Evolutionary conservation across 345 rosid genomes (phyloP).

Genomic region (Hypericum androsaemum): DNA sequence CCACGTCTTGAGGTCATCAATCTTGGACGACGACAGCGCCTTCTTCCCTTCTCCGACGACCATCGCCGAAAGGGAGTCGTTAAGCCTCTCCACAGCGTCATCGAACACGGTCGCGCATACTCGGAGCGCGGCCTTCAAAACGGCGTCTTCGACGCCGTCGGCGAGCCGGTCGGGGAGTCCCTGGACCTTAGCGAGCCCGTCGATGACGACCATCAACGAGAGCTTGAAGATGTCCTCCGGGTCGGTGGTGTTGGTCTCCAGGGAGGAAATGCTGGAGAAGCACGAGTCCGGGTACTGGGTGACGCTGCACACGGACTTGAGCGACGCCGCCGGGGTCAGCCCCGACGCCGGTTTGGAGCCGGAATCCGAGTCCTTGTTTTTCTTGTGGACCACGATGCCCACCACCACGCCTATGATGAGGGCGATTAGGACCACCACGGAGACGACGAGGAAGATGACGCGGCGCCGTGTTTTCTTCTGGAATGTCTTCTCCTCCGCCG

Average conservation of each 20-base stretch:
- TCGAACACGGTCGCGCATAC: conserved; percentile 55
- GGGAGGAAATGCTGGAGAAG: conserved; percentile 43
- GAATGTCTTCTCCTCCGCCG: conserved; percentile 19
- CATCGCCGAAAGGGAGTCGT: conserved; percentile 46
- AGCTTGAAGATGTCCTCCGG: conserved; percentile 50
- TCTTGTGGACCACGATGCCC: conserved; percentile 2
- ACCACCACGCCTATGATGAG: conserved; percentile 4
- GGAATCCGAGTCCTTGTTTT: conserved; percentile 12
- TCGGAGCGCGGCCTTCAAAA: conserved; percentile 29
- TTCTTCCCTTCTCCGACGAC: conserved; percentile 19
- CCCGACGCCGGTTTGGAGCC: conserved; percentile 18
- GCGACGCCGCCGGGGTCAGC: conserved; percentile 52
- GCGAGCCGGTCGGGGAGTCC: conserved; percentile 14
- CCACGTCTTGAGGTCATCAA: conserved; percentile 67
- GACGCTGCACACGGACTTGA: conserved; percentile 54
- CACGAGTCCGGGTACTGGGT: conserved; percentile 65
- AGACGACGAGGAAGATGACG: conserved; percentile 10
- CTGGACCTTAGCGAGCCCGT: conserved; percentile 17
- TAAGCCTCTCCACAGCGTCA: conserved; percentile 58
- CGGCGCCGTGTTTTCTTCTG: conserved; percentile 17
- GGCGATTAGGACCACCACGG: conserved; percentile 7
- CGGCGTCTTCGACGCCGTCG: conserved; percentile 16
- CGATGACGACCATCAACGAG: conserved; percentile 22
- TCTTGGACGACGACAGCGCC: conserved; percentile 23
- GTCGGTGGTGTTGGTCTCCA: conserved; percentile 44